Conservation (phyloP, 768 basidiomycete species). For the Pleurotus salmoneostramineus region DNA sequence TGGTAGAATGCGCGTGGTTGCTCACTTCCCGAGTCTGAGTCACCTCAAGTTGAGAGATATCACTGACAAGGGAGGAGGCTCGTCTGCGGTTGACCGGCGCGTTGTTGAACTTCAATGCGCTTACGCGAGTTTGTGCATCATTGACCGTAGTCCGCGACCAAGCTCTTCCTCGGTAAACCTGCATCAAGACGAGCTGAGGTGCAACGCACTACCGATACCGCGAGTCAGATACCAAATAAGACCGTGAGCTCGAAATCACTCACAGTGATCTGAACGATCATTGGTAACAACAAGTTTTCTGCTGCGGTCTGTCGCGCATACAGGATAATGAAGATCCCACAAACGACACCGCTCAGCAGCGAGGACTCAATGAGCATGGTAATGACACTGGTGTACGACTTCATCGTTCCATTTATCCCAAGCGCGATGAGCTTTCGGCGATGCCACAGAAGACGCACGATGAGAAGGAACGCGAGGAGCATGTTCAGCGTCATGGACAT, state of each 20-base stretch:
- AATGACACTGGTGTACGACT: background rate
- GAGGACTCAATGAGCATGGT: background rate
- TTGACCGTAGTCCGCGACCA: slow-evolving; percentile 53
- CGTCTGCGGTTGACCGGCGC: background rate
- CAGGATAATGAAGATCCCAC: background rate
- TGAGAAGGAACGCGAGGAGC: background rate
- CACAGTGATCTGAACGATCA: background rate
- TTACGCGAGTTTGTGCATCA: background rate
- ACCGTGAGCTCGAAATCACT: no score
- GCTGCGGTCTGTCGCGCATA: background rate
- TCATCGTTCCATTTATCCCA: background rate
- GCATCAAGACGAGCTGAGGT: slow-evolving; percentile 54
- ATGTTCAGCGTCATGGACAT: slow-evolving; percentile 3
- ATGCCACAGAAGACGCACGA: background rate
- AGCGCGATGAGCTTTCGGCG: background rate
- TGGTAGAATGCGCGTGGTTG: background rate
- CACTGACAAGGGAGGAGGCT: background rate
- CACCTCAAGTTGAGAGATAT: background rate
- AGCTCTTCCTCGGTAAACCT: slow-evolving; percentile 63
- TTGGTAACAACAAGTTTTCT: background rate
- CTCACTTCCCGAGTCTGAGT: background rate
- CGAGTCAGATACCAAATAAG: background rate
- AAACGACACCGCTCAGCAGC: background rate
- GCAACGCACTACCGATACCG: background rate
- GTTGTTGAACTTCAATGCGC: background rate